A percentile compares a stretch with the other conserved stretches of the same genome.
Evolutionary conservation across 176 grass and related monocot species (phyloP).

Genomic region (Thinopyrum elongatum): DNA sequence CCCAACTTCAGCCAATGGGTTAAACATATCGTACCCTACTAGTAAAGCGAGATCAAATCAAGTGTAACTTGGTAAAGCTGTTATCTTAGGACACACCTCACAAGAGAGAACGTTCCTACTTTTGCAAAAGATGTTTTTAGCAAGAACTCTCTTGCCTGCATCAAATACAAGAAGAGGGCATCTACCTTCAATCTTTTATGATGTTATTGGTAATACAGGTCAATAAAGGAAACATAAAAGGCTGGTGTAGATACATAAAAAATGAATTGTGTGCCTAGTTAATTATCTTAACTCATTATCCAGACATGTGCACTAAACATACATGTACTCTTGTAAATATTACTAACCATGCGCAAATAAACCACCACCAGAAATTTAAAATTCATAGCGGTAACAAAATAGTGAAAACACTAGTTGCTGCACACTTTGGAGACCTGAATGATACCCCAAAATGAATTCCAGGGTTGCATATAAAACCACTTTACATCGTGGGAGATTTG

Average conservation of each 20-base stretch:
- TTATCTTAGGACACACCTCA: slow-evolving; percentile 23
- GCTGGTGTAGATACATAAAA: neutral
- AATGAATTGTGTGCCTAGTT: neutral
- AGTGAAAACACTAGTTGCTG: neutral
- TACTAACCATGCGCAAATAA: neutral
- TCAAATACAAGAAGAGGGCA: slow-evolving; percentile 19
- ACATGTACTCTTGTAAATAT: neutral
- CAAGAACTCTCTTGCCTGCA: slow-evolving; percentile 39
- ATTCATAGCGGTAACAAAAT: neutral
- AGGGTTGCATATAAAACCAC: neutral
- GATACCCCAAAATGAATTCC: neutral
- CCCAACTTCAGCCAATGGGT: neutral
- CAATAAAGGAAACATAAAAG: neutral
- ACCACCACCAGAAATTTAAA: neutral
- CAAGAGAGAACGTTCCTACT: slow-evolving; percentile 4
- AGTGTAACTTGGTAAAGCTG: neutral
- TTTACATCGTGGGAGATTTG: neutral
- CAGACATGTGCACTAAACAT: neutral
- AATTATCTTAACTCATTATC: neutral
- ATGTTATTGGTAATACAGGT: neutral
- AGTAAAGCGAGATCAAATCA: too few relatives aligned
- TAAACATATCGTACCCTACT: neutral
- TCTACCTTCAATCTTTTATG: neutral
- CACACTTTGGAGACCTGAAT: neutral
- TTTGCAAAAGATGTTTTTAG: slow-evolving; percentile 32